Evolutionary conservation across 768 basidiomycete genomes (phyloP).

Genomic region (Pholiota conissans): DNA sequence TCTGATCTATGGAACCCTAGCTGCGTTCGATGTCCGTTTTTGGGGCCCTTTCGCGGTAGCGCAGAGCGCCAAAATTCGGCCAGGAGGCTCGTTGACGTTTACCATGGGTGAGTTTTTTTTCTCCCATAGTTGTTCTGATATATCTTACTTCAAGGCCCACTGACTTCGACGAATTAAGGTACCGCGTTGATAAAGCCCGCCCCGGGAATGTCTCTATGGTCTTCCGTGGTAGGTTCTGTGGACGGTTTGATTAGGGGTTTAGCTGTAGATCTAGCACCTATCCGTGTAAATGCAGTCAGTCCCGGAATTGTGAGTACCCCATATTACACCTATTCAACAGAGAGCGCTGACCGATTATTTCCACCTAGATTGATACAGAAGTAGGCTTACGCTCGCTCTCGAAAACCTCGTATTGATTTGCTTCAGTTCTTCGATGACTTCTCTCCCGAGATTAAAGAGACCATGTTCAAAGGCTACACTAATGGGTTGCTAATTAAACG

Average conservation of each 20-base stretch:
- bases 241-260: not conserved
- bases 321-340: no score
- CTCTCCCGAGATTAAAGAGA: no score
- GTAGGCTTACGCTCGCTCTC: no score
- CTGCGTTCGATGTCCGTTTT: constrained; percentile 1
- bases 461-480: no score
- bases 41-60: constrained; percentile 7
- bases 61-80: not conserved
- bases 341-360: no score
- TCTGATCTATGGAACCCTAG: not conserved
- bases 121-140: no score
- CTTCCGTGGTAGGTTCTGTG: not conserved
- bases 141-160: no score
- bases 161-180: no score
- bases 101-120: constrained; percentile 1
- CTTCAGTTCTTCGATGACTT: no score
- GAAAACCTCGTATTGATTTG: no score
- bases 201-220: not conserved
- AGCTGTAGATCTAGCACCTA: constrained; percentile 5
- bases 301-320: constrained; percentile 1
- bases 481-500: no score
- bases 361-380: no score
- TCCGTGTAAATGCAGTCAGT: constrained; percentile 3
- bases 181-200: not conserved
- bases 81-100: constrained; percentile 4